A percentile compares a stretch with the other conserved stretches of the same genome.
These are phyloP conservation scores for Pholiota molesta DNA, from an alignment of 768 basidiomycete species.

Conservation along the genomic window DNA sequence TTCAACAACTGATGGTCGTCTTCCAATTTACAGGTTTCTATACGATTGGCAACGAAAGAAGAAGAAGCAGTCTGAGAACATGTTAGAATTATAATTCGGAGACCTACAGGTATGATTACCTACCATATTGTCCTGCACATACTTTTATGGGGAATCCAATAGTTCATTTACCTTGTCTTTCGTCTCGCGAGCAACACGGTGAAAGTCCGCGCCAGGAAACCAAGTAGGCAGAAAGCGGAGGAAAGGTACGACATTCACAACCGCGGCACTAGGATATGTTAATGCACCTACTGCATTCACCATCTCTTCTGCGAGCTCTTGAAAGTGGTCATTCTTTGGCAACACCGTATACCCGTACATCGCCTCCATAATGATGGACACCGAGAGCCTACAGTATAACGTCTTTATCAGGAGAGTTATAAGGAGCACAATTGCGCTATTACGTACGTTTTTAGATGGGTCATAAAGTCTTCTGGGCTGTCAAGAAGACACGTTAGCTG, in stretches of 20 bases:
- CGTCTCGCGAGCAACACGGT: conserved; percentile 20
- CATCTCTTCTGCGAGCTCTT: conserved; percentile 31
- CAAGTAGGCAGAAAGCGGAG: conserved; percentile 21
- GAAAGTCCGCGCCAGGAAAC: conserved; percentile 18
- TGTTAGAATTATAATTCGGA: too few species aligned
- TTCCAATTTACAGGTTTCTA: not conserved
- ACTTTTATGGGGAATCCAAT: conserved; percentile 13
- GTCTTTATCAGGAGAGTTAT: too few species aligned
- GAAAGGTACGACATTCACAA: conserved; percentile 19
- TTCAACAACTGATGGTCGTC: not conserved
- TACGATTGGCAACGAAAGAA: not conserved
- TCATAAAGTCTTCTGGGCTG: conserved; percentile 11
- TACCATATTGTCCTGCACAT: conserved; percentile 6
- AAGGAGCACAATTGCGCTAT: not conserved
- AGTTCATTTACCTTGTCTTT: conserved; percentile 13
- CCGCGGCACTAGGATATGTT: conserved; percentile 11
- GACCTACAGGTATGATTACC: too few species aligned
- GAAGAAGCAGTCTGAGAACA: not conserved
- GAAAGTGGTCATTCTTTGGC: conserved; percentile 16
- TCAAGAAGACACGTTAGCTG: conserved; percentile 12
- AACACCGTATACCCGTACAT: conserved; percentile 23
- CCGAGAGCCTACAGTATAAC: not conserved
- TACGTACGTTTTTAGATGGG: conserved; percentile 2
- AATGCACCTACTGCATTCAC: conserved; percentile 16
- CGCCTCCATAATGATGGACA: conserved; percentile 6